These are phyloP conservation scores for Plasmodium sp. DNA, from an alignment of 169 alveolate genomes.

Conservation along the genomic window DNA sequence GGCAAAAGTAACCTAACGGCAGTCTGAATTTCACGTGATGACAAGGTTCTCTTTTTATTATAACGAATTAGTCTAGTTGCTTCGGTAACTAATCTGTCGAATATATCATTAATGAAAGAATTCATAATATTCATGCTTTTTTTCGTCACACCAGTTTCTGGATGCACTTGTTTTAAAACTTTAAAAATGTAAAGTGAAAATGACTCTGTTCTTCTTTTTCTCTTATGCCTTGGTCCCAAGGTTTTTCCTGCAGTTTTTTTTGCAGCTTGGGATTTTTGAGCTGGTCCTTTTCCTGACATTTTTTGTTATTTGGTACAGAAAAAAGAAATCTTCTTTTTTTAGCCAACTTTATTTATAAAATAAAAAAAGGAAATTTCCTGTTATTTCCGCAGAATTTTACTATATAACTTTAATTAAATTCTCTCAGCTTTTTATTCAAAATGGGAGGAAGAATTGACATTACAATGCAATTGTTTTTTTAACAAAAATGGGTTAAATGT, in stretches of 20 bases:
- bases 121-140: slow-evolving; percentile 99
- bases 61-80: slow-evolving; percentile 97
- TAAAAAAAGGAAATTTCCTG: slow-evolving; percentile 2
- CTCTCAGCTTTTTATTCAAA: slow-evolving; percentile 25
- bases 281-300: slow-evolving; percentile 92
- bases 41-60: slow-evolving; percentile 97
- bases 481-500: slow-evolving; percentile 10
- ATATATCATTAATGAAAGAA: slow-evolving; percentile 97
- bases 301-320: slow-evolving; percentile 37
- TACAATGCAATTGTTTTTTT: slow-evolving; percentile 1
- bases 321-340: neutral
- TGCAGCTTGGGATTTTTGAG: slow-evolving; percentile 91
- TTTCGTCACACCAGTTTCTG: slow-evolving; percentile 98
- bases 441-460: slow-evolving; percentile 12
- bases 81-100: slow-evolving; percentile 97
- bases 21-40: slow-evolving; percentile 99
- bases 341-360: neutral
- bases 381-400: slow-evolving; percentile 21
- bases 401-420: slow-evolving; percentile 10
- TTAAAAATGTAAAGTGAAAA: slow-evolving; percentile 98
- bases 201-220: slow-evolving; percentile 96
- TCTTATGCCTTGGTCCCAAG: slow-evolving; percentile 90
- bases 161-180: slow-evolving; percentile 99
- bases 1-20: slow-evolving; percentile 98
- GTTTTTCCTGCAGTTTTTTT: slow-evolving; percentile 92